phyloP scores from a whole-genome alignment of 1,284 basidiomycete species.

The Serendipita sp. region DNA sequence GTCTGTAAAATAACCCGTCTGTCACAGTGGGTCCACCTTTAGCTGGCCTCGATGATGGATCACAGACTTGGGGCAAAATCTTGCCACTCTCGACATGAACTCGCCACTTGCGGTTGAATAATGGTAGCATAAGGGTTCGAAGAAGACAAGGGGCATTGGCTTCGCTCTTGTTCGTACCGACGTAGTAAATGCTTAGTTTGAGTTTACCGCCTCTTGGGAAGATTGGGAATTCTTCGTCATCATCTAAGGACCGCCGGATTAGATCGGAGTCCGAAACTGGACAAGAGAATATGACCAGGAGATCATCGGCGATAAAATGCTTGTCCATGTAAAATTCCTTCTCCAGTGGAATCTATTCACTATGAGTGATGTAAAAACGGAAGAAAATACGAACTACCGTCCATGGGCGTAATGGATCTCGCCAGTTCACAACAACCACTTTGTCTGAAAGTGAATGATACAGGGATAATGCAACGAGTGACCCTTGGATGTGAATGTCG shows the following conservation, averaged over 20 bases:
- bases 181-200: not conserved
- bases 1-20: not conserved
- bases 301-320: not conserved
- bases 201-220: not conserved
- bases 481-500: not conserved
- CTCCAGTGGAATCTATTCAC: not conserved
- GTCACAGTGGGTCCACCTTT: not conserved
- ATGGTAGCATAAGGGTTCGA: not conserved
- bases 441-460: not conserved
- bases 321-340: not conserved
- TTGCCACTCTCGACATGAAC: constrained; percentile 1
- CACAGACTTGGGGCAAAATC: not conserved
- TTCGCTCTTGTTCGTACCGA: not conserved
- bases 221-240: not conserved
- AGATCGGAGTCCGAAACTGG: not conserved
- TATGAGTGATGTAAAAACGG: not conserved
- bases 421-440: not conserved
- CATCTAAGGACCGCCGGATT: not conserved
- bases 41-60: not conserved
- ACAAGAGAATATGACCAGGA: not conserved
- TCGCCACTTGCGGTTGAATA: not conserved
- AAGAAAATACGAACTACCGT: not conserved
- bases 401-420: not conserved
- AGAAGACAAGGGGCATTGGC: not conserved
- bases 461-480: not conserved